These are phyloP conservation scores for Cadophora malorum DNA, from an alignment of 2,329 filamentous ascomycete species.

Conservation along the genomic window DNA sequence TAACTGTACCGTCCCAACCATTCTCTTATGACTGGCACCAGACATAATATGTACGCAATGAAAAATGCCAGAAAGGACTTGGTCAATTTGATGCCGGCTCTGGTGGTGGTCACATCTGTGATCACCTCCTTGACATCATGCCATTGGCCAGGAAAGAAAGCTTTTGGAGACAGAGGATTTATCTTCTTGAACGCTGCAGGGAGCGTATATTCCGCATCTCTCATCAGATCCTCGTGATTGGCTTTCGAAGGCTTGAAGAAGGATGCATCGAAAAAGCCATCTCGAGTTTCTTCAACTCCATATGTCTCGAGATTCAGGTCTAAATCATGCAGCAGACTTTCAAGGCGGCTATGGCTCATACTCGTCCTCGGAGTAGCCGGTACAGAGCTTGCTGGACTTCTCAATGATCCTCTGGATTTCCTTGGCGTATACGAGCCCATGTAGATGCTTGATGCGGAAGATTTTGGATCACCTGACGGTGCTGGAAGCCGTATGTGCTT, in stretches of 20 bases:
- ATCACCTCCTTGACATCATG: slow-evolving; percentile 52
- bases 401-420: slow-evolving; percentile 38
- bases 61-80: slow-evolving; percentile 65
- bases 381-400: slow-evolving; percentile 36
- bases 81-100: slow-evolving; percentile 57
- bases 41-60: slow-evolving; percentile 60
- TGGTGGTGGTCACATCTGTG: slow-evolving; percentile 53
- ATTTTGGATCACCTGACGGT: slow-evolving; percentile 32
- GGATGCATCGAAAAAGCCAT: slow-evolving; percentile 52
- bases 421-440: slow-evolving; percentile 45
- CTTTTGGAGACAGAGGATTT: slow-evolving; percentile 53
- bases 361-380: slow-evolving; percentile 41
- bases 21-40: slow-evolving; percentile 54
- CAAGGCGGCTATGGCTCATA: slow-evolving; percentile 43
- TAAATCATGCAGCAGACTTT: slow-evolving; percentile 44
- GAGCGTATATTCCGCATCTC: slow-evolving; percentile 52
- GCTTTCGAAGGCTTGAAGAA: slow-evolving; percentile 51
- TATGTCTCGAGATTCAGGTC: slow-evolving; percentile 50
- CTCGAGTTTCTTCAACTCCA: slow-evolving; percentile 50
- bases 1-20: slow-evolving; percentile 62
- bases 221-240: slow-evolving; percentile 49
- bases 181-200: slow-evolving; percentile 54
- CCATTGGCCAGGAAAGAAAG: slow-evolving; percentile 56
- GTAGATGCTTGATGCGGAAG: slow-evolving; percentile 43
- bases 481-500: slow-evolving; percentile 42